Evolutionary conservation across 2,329 filamentous ascomycete species (phyloP).

Genomic region (Penicillium sp.): DNA sequence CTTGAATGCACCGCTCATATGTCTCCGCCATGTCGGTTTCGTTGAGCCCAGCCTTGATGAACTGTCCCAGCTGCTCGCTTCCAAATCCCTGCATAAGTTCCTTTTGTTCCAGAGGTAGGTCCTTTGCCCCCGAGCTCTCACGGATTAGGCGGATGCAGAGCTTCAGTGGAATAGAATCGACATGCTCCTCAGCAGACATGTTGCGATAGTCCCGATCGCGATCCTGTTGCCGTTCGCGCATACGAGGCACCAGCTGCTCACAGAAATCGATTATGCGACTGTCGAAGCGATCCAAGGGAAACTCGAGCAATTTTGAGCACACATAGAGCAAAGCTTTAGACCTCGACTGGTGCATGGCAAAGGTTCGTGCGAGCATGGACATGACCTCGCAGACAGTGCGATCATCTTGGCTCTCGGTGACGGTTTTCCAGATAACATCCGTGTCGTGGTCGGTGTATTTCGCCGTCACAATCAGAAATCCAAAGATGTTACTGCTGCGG

Average conservation of each 20-base stretch:
- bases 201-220: constrained; percentile 30
- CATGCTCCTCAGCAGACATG: constrained; percentile 24
- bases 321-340: constrained; percentile 60
- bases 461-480: constrained; percentile 78
- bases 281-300: constrained; percentile 65
- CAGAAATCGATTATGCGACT: constrained; percentile 62
- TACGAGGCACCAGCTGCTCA: constrained; percentile 55
- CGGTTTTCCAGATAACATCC: constrained; percentile 79
- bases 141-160: constrained; percentile 68
- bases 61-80: constrained; percentile 58
- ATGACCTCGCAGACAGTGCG: constrained; percentile 79
- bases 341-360: constrained; percentile 45
- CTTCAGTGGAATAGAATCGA: constrained; percentile 51
- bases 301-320: constrained; percentile 66
- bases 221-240: constrained; percentile 47
- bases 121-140: constrained; percentile 62
- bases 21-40: constrained; percentile 60
- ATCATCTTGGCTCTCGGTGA: constrained; percentile 78
- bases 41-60: constrained; percentile 60
- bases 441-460: constrained; percentile 71
- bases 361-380: constrained; percentile 59
- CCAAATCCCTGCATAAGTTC: constrained; percentile 65
- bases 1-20: constrained; percentile 65
- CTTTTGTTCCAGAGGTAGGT: constrained; percentile 57
- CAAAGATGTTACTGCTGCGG: constrained; percentile 78